Evolutionary conservation across 2,329 filamentous ascomycete species (phyloP).

Genomic region (Colletotrichum shisoi): DNA sequence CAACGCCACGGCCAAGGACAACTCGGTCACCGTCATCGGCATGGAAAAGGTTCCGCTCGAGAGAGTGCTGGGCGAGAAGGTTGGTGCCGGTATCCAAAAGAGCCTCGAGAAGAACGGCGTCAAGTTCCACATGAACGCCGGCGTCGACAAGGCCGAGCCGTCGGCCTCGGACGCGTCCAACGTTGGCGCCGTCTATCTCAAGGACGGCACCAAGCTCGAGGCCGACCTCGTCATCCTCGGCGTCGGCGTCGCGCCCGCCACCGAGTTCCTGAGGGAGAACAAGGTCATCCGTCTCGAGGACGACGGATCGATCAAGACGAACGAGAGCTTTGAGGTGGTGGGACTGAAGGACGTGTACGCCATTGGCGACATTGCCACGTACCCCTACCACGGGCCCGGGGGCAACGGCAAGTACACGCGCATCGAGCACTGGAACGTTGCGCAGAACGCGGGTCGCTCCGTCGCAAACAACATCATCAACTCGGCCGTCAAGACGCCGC

Average conservation of each 20-base stretch:
- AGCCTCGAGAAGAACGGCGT: slow-evolving; percentile 84
- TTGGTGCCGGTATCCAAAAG: slow-evolving; percentile 82
- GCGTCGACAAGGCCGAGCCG: slow-evolving; percentile 82
- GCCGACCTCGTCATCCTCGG: slow-evolving; percentile 93
- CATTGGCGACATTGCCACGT: slow-evolving; percentile 93
- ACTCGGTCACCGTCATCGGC: slow-evolving; percentile 85
- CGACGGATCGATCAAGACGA: slow-evolving; percentile 85
- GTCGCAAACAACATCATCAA: slow-evolving; percentile 80
- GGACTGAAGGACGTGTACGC: slow-evolving; percentile 87
- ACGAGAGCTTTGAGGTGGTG: slow-evolving; percentile 79
- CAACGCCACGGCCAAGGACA: slow-evolving; percentile 79
- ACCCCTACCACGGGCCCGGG: slow-evolving; percentile 90
- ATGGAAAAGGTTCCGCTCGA: slow-evolving; percentile 88
- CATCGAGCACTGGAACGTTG: slow-evolving; percentile 99
- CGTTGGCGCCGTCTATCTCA: slow-evolving; percentile 82
- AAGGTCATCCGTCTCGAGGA: slow-evolving; percentile 72
- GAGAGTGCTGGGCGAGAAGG: slow-evolving; percentile 80
- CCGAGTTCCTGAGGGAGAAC: slow-evolving; percentile 80
- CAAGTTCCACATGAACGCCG: slow-evolving; percentile 83
- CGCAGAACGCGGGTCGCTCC: slow-evolving; percentile 86
- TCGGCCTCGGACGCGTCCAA: slow-evolving; percentile 71
- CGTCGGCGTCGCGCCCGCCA: slow-evolving; percentile 86
- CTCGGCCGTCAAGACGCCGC: slow-evolving; percentile 66
- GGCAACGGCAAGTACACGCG: slow-evolving; percentile 76
- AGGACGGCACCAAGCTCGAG: slow-evolving; percentile 83